phyloP scores from a whole-genome alignment of 768 basidiomycete genomes.

The Suillus brevipes region DNA sequence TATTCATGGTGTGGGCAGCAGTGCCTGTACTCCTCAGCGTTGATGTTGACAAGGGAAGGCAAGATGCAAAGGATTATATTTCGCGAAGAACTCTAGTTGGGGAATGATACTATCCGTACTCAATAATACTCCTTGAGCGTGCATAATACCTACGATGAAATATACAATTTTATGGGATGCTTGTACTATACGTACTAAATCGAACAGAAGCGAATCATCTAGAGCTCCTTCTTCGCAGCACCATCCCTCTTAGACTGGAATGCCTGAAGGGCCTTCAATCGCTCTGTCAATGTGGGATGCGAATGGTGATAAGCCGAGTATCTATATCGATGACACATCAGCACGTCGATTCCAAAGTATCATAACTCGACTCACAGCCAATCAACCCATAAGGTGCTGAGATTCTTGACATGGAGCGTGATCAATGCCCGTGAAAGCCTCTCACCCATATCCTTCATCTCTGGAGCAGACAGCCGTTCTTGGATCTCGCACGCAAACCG shows the following conservation, averaged over 20 bases:
- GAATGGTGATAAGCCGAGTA: conserved; percentile 97
- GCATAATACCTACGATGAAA: not conserved
- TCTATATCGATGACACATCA: conserved; percentile 35
- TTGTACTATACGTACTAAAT: not conserved
- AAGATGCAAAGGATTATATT: conserved; percentile 45
- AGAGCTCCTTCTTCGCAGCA: conserved; percentile 30
- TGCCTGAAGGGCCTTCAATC: conserved; percentile 78
- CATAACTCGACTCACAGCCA: conserved; percentile 60
- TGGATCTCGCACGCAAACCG: conserved; percentile 78
- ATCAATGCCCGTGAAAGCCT: conserved; percentile 81
- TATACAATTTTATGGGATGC: not conserved
- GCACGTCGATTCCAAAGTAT: not conserved
- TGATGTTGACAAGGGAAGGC: conserved; percentile 63
- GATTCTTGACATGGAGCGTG: conserved; percentile 86
- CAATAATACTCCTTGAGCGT: not conserved
- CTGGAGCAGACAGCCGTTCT: conserved; percentile 41
- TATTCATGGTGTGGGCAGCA: conserved; percentile 77
- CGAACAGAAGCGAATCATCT: conserved; percentile 3
- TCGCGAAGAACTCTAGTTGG: not conserved
- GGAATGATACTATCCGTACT: not conserved
- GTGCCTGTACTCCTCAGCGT: conserved; percentile 75
- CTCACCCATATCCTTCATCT: conserved; percentile 84
- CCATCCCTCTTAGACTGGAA: conserved; percentile 46
- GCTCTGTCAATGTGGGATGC: conserved; percentile 92
- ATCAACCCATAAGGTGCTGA: conserved; percentile 93